A percentile compares a stretch with the other conserved stretches of the same genome.
phyloP scores from a whole-genome alignment of 169 alveolate species.

The Cryptosporidium meleagridis region DNA sequence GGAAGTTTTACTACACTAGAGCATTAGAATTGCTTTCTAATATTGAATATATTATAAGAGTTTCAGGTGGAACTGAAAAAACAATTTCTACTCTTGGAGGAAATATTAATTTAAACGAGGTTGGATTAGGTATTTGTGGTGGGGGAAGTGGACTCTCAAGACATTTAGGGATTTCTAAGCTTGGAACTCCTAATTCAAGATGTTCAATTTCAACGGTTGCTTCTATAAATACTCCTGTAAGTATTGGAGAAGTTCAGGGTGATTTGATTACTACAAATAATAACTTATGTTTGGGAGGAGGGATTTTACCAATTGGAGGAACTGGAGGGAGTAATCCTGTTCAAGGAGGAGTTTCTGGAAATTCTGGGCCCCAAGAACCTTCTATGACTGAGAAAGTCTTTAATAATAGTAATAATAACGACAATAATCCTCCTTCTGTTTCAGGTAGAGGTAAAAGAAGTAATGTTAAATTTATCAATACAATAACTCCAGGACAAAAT shows the following conservation, averaged over 20 bases:
- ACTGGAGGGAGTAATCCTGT: neutral
- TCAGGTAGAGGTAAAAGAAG: slow-evolving; percentile 15
- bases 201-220: slow-evolving; percentile 68
- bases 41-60: slow-evolving; percentile 53
- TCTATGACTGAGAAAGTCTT: neutral
- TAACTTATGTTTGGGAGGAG: neutral
- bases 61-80: neutral
- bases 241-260: slow-evolving; percentile 21
- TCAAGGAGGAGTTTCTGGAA: neutral
- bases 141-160: slow-evolving; percentile 30
- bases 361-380: neutral
- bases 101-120: neutral
- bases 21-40: slow-evolving; percentile 42
- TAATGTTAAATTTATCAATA: neutral
- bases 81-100: neutral
- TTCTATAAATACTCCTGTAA: slow-evolving; percentile 37
- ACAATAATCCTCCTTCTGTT: neutral
- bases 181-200: slow-evolving; percentile 64
- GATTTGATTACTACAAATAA: neutral
- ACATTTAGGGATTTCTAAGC: slow-evolving; percentile 18
- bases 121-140: slow-evolving; percentile 13
- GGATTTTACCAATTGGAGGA: neutral
- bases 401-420: neutral
- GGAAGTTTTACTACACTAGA: slow-evolving; percentile 33
- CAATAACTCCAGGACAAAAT: neutral